Base-by-base conservation (phyloP, 345 rosid genomes). In the Luvunga scandens region DNA sequence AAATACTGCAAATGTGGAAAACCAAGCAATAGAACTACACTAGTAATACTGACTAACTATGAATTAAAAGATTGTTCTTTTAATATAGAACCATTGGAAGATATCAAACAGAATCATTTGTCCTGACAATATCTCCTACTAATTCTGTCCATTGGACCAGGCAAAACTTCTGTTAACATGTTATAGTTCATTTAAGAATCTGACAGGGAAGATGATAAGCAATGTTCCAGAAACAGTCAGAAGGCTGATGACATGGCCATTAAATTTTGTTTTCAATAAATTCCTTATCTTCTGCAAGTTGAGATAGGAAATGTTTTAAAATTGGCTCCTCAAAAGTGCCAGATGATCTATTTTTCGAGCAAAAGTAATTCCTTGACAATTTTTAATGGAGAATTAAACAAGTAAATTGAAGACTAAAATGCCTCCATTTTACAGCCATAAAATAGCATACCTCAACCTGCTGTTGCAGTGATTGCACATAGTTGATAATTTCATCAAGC, bases 401-500 rank as follows among this genome's bases (percentile, higher is more conserved):
- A 7, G 21, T 59, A 7, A 63, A 30, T 10, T 62, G 9, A 27
- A 39, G 27, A 61, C n/a, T 61, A 34, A 61, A 59, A 77, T 53
- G 28, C 38, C 59, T 45, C 61, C 13, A 39, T 55, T 19, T 8
- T 39, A 39, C 48, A 27, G 28, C 36, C 36, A 21, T 27, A 66
- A n/a, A 66, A 77, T 61, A 30, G 62, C 88, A 33, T 95, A 95
- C 99, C 99, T 95, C 99, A 5, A 95, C 99, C 83, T 95, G 99
- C 45, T 92, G 97, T 79, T 95, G 98, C 80, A 95, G 82, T 18
- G 98, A 95, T 81, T 93, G 99, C 82, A 95, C 99, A 84, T 95
- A 93, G 85, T 95, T 95, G 80, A 95, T 95, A 77, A 95, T 95
- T 90, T 95, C 99, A 76, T 93, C 98, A 22, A 95, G 99, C 99